Base-by-base conservation (phyloP, 352 stramenopile genomes). In the Phytophthora nicotianae region DNA sequence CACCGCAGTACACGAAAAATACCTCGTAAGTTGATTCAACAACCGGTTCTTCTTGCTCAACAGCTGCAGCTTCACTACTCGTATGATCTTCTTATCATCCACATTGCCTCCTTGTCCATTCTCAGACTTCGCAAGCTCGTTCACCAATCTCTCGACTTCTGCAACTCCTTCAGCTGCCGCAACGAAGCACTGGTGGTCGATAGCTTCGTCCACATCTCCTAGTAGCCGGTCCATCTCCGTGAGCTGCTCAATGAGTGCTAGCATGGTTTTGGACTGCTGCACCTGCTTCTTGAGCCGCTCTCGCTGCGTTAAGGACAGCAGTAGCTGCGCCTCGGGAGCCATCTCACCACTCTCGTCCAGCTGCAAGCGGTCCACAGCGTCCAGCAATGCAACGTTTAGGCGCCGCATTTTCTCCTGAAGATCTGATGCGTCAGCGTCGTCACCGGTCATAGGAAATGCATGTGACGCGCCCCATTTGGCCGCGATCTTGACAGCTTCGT, bases 161-260 rank as follows among this genome's bases (percentile, higher is more conserved):
- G 69, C 66, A 17, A 78, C 53, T 0, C 62, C 66, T 21, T 81
- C 76, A 2, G 80, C 77, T 9, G 81, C 81, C 4, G 62, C 58
- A n/a, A 86, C 70, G 47, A 90, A 71, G 17, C 73, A 57, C 13
- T 72, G 73, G 5, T 77, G 58, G 51, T 77, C 73, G 37, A 88
- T 74, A 20, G 70, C 67, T 5, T 63, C 58, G 41, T 93, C 79
- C 41, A 86, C 65, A 3, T 80, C 75, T n/a, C 59, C 53, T 0
- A 91, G 37, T 9, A 77, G 45, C n/a, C 72, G 66, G 46, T 93
- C 81, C 14, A 86, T 74, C 53, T 81, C 67, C 19, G 70, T 89
- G 10, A 93, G 68, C n/a, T 88, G 83, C 65, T 91, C 84, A 17
- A 90, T 77, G 13, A 88, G 68, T 56, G 61, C 33, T 38, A 93